Evolutionary conservation across 106 monocot species (phyloP), one percentile per base, ranked within the genome.

Genomic region (Platanthera zijinensis): DNA sequence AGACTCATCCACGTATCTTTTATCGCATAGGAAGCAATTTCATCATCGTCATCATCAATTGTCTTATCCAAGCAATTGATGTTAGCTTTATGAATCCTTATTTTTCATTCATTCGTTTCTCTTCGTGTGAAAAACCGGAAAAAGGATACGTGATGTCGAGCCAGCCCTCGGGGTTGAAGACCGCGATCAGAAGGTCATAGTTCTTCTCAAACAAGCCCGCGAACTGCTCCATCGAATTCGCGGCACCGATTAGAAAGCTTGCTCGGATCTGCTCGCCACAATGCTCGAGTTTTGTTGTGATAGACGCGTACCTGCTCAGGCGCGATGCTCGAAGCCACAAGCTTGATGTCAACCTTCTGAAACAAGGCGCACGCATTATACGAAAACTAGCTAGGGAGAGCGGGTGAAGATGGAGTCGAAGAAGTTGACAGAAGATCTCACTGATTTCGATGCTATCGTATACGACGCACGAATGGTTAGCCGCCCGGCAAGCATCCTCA

Each of bases 111-210:
- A 2, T 57, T 57, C 17, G 17, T 57, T 3, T 14, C 56, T 56
- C 56, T 54, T 54, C 59, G 18, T 30, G 30, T 15, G 9, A 53
- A 10, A 50, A 21, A 8, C 11, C 50, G 1, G 7, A 67, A 1
- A 22, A 79, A 89, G 92, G 92, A 89, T 93, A 93, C 93, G 93
- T 89, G 76, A 97, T 93, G 49, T 97, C 93, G 1, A 93, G 93
- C 93, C 93, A 97, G 64, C 96, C 96, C 57, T 91, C 91, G 19
- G 96, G 96, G 61, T 97, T 93, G 87, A 93, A 97, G 77, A 97
- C 88, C 12, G 77, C 87, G 15, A 97, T 87, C 21, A 97, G 86
- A 72, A 97, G 74, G 69, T 97, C 89, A 11, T 93, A 91, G 72
- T 93, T 97, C 82, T 91, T 91, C 83, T 88, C 70, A 62, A 97